Evolutionary conservation across 768 basidiomycete genomes (phyloP).

Genomic region (Suillus tomentosus): DNA sequence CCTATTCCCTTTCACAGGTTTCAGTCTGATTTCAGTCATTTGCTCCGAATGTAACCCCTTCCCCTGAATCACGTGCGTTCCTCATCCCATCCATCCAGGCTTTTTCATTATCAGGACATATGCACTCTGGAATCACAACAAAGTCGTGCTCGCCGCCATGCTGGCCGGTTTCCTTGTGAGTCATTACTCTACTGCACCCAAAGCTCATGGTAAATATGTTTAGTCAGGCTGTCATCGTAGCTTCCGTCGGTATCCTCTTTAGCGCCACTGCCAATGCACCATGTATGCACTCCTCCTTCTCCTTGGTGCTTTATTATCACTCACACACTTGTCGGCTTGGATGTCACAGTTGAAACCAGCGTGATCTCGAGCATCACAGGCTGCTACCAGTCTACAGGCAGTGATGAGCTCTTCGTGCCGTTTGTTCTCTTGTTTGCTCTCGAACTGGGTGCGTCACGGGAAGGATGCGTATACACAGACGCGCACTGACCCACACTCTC

Average conservation of each 20-base stretch:
- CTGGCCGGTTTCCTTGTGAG: not conserved
- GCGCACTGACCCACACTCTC: not conserved
- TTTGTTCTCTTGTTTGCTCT: not conserved
- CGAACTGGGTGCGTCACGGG: not conserved
- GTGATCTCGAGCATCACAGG: not conserved
- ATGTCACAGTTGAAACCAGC: not conserved
- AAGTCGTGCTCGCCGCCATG: not conserved
- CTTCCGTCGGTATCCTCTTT: not conserved
- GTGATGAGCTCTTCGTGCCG: not conserved
- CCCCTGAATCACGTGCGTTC: not conserved
- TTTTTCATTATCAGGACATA: not conserved
- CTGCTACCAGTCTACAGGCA: not conserved
- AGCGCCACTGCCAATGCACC: not conserved
- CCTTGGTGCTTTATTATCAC: not conserved
- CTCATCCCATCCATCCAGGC: not conserved
- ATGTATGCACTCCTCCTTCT: not conserved
- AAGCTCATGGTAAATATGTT: not conserved
- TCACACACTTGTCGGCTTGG: not conserved
- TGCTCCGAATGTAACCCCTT: slow-evolving; percentile 1
- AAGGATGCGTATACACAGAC: not conserved
- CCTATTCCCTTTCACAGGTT: not conserved
- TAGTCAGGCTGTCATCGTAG: not conserved
- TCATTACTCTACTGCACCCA: not conserved
- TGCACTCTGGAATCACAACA: not conserved
- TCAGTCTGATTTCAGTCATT: not conserved